Conservation (phyloP, 345 rosid species). For the Excoecaria agallocha region DNA sequence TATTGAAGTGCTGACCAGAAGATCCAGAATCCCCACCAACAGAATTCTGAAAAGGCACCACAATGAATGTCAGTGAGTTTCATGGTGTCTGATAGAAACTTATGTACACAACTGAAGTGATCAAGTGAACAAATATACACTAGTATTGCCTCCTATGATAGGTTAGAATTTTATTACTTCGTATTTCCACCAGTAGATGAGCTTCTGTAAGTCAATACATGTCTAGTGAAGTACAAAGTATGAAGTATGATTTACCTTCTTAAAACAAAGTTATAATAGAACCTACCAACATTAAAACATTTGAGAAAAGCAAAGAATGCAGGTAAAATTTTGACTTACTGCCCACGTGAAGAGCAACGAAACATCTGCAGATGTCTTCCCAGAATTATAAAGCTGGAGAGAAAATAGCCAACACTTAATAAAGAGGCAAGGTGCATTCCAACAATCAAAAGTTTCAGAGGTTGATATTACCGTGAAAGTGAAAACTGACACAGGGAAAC, state of each 20-base stretch:
- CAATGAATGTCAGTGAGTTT: not conserved
- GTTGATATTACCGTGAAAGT: slow-evolving; percentile 63
- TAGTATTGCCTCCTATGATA: not conserved
- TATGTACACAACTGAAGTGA: not conserved
- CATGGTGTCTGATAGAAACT: not conserved
- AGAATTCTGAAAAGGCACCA: slow-evolving; percentile 60
- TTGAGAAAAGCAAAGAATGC: not conserved
- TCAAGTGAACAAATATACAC: not conserved
- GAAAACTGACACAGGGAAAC: slow-evolving; percentile 82
- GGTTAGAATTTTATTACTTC: not conserved
- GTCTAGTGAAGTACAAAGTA: not conserved
- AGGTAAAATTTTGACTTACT: slow-evolving; percentile 42
- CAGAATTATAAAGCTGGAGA: slow-evolving; percentile 68
- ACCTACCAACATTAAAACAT: not conserved
- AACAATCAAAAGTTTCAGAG: slow-evolving; percentile 1
- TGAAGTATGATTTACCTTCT: not conserved
- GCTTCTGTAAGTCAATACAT: not conserved
- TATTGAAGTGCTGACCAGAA: slow-evolving; percentile 79
- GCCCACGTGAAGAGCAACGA: slow-evolving; percentile 96
- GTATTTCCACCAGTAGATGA: not conserved
- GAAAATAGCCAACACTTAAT: slow-evolving; percentile 24
- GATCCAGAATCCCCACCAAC: slow-evolving; percentile 85
- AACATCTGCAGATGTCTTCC: slow-evolving; percentile 61
- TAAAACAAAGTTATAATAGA: not conserved
- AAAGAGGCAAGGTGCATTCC: slow-evolving; percentile 2